Conservation (phyloP, 139 green algal genomes). For the Coelastrella sp. region DNA sequence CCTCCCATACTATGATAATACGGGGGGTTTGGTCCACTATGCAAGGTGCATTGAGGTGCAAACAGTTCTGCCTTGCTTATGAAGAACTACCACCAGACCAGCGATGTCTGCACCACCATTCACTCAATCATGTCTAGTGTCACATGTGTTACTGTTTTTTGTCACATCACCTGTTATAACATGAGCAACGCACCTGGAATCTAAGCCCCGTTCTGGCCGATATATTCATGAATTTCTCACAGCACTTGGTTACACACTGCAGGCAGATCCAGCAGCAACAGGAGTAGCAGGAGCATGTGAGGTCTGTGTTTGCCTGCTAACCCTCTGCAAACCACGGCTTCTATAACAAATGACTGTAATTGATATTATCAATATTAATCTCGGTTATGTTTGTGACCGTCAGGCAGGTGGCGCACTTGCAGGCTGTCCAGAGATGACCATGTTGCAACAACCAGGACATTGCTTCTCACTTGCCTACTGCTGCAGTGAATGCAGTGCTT, state of each 20-base stretch:
- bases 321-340: neutral
- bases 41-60: neutral
- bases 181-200: constrained; percentile 77
- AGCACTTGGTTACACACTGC: constrained; percentile 71
- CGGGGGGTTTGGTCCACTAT: neutral
- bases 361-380: too few relatives aligned
- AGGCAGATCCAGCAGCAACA: neutral
- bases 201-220: constrained; percentile 86
- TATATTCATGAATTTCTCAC: constrained; percentile 98
- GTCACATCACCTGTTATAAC: neutral
- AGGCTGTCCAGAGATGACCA: too few relatives aligned
- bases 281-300: neutral
- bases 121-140: neutral
- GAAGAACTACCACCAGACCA: neutral
- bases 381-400: too few relatives aligned
- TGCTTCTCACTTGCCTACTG: too few relatives aligned
- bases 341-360: too few relatives aligned
- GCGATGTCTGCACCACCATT: neutral
- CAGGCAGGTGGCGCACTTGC: too few relatives aligned
- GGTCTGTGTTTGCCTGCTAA: neutral
- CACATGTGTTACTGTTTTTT: neutral
- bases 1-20: neutral
- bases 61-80: too few relatives aligned
- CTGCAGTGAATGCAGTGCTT: too few relatives aligned
- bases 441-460: too few relatives aligned